phyloP scores from a whole-genome alignment of 495 filamentous ascomycete species.

The Aspergillus campestris region DNA sequence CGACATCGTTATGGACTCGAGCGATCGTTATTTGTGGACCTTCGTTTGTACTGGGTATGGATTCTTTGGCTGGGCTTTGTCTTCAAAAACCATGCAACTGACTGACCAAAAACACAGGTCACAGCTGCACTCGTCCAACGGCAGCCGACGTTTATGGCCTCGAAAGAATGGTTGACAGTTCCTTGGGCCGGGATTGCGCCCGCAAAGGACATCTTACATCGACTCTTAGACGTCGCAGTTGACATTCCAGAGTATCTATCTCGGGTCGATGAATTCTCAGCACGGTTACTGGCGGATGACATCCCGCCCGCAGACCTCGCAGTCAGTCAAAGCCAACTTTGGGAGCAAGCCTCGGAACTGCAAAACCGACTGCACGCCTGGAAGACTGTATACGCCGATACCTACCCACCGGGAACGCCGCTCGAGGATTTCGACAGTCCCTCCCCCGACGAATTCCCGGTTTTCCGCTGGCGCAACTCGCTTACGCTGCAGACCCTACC shows the following conservation, averaged over 20 bases:
- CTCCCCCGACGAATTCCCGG: conserved; percentile 6
- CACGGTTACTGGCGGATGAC: neutral
- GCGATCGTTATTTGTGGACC: conserved; percentile 19
- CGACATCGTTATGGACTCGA: conserved; percentile 20
- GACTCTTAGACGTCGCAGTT: conserved; percentile 18
- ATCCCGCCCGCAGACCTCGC: conserved; percentile 6
- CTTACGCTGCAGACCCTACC: conserved; percentile 6
- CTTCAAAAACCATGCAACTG: neutral
- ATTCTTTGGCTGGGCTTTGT: neutral
- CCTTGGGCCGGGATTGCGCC: conserved; percentile 12
- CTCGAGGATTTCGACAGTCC: conserved; percentile 7
- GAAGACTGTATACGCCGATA: conserved; percentile 10
- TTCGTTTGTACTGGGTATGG: conserved; percentile 21
- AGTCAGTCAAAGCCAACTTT: conserved; percentile 8
- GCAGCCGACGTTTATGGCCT: conserved; percentile 15
- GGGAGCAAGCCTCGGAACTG: conserved; percentile 14
- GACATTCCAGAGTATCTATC: conserved; percentile 17
- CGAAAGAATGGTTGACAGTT: conserved; percentile 17
- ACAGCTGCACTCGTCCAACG: conserved; percentile 18
- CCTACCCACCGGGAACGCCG: conserved; percentile 8
- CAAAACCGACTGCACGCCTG: conserved; percentile 14
- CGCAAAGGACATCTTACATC: conserved; percentile 18
- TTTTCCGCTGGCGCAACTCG: conserved; percentile 13
- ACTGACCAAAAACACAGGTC: conserved; percentile 5
- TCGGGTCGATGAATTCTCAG: conserved; percentile 11